Conservation (phyloP, 495 filamentous ascomycete genomes). For the Penicillium ochrochloron region DNA sequence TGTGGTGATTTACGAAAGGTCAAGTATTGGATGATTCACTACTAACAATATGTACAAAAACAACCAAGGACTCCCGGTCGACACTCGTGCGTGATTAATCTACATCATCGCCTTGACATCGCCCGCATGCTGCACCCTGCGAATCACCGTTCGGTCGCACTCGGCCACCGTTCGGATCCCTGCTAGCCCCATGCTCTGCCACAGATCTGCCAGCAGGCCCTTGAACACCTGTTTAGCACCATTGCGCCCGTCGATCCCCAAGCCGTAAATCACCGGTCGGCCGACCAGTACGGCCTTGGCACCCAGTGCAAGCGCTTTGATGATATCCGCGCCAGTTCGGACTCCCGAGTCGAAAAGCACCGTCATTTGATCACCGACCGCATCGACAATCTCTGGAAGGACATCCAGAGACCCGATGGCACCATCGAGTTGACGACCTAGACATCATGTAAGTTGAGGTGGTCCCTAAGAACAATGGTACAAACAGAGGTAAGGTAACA, state of each 20-base stretch:
- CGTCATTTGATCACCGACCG: slow-evolving; percentile 56
- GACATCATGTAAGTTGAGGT: background rate
- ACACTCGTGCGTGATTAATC: slow-evolving; percentile 4
- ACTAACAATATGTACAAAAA: background rate
- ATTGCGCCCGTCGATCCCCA: slow-evolving; percentile 60
- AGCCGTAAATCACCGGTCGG: slow-evolving; percentile 84
- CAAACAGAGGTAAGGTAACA: slow-evolving; percentile 9
- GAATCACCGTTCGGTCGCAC: slow-evolving; percentile 55
- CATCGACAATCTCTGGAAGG: slow-evolving; percentile 65
- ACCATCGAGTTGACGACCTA: slow-evolving; percentile 68
- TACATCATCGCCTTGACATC: slow-evolving; percentile 54
- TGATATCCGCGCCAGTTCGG: slow-evolving; percentile 63
- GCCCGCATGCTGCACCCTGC: slow-evolving; percentile 57
- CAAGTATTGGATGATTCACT: background rate
- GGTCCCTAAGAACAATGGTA: background rate
- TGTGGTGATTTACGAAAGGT: background rate
- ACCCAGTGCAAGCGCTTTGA: slow-evolving; percentile 89
- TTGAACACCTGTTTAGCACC: slow-evolving; percentile 63
- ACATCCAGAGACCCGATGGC: slow-evolving; percentile 67
- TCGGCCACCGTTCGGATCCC: slow-evolving; percentile 59
- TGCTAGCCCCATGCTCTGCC: slow-evolving; percentile 61
- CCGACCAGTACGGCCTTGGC: slow-evolving; percentile 89
- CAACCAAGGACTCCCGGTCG: background rate
- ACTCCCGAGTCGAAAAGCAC: slow-evolving; percentile 71
- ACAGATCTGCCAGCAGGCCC: slow-evolving; percentile 62